Evolutionary conservation across 2,329 filamentous ascomycete genomes (phyloP), one percentile per base, ranked within the genome.

Genomic region (Neopestalotiopsis sp.): DNA sequence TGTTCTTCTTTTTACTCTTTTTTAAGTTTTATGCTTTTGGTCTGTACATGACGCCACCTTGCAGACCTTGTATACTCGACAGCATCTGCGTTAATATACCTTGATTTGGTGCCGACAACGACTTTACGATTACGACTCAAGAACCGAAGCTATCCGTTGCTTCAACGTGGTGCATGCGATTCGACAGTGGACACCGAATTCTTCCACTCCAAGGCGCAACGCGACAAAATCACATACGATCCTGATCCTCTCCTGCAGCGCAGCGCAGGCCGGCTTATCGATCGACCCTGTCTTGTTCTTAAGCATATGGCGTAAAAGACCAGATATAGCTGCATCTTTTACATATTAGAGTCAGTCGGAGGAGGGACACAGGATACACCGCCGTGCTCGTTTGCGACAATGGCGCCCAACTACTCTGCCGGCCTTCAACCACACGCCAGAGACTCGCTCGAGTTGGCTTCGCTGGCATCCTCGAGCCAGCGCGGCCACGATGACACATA

Each of bases 371-470:
- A 59, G 66, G 20, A 42, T 30, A 14, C 32, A 40, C 28, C 24
- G 57, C n/a, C 24, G 28, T 30, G n/a, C 59, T 61, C 13, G 59
- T 34, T 64, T 61, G 65, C 62, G 63, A 66, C 76, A 68, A 84
- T 82, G 80, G 78, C 81, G 71, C 75, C 78, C 70, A 79, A 80
- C 73, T 86, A 85, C 77, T 81, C 76, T 70, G 79, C 81, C 72
- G 81, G 79, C 74, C 79, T 83, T 68, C 82, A 83, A 72, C 79
- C 82, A 72, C 81, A 83, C 72, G 80, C 89, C 71, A 93, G 96
- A 83, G 96, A 99, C 86, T 98, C 95, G 61, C 90, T 99, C 77
- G 96, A 99, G 85, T 92, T 99, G 69, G 96, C 95, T 70, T 98
- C 95, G 66, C 90, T 99, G 72, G 96, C 95, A 70, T 97, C 94